Evolutionary conservation across 805 yeast species (phyloP), one percentile per base, ranked within the genome.

Genomic region (Lipomyces sp.): DNA sequence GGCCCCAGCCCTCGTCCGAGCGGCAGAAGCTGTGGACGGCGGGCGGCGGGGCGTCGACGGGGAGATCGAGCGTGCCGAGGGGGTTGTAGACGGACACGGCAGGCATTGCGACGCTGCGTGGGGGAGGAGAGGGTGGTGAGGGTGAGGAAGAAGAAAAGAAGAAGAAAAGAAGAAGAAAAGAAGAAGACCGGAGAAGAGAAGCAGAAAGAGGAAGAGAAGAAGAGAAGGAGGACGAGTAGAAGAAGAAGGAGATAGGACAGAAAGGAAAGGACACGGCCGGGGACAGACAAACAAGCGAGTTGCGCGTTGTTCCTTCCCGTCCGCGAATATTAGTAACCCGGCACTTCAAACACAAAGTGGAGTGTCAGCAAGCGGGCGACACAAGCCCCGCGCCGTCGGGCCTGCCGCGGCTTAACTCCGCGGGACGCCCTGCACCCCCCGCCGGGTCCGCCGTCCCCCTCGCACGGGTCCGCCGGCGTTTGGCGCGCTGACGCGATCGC

Each of bases 1-100:
- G 73, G 11, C 71, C 71, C 72, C 72, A 68, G 21, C 72, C 73
- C 28, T 63, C 65, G 39, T 36, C 35, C 28, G 55, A 51, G 37
- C 49, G 55, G 38, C 65, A 62, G 52, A 60, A 52, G 41, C 58
- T 57, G 11, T 31, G 19, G 36, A 39, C 28, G 24, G 43, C 41
- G 19, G 57, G 57, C 22, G 43, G 13, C 32, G 44, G 34, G 18
- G 18, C 16, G 16, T 22, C 33, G 32, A 43, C 29, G 31, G 49
- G 43, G 31, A 54, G 23, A 47, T 54, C 58, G 16, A 51, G 44
- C 7, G 35, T 29, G 34, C 47, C 47, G 29, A 47, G 47, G 26
- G 41, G 50, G 43, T 41, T 39, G 41, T 34, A 28, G 34, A 40
- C 14, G 35, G 43, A 37, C 8, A 36, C 39, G 19, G 38, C 32